Base-by-base conservation (phyloP, 345 rosid genomes). In the Eucalyptus guilfoylei region DNA sequence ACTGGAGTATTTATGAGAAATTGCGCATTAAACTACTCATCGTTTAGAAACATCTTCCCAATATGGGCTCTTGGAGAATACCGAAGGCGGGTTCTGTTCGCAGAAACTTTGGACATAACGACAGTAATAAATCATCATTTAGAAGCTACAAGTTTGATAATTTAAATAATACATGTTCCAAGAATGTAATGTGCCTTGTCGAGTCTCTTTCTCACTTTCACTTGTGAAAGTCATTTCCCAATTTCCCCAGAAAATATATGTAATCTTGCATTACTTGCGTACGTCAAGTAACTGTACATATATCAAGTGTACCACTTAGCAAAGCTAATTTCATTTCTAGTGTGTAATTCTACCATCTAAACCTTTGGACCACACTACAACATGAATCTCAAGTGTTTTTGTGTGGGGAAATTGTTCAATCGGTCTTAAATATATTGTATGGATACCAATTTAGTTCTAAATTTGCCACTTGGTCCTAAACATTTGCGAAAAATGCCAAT, bases 31-130 rank as follows among this genome's bases (percentile, higher is more conserved):
- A 90, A 93, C 91, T 94, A 94, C 90, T 90, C 96, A 9, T 91
- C 93, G 4, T 93, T 86, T 80, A 88, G 95, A 55, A 93, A 94
- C 88, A 92, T 93, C 87, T 94, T 94, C 89, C 94, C 95, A 14
- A 91, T 92, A 26, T 92, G 95, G 95, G 95, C 95, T 15, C 93
- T 93, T 1, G 96, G 93, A 45, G 92, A 93, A 87, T 94, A 93
- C 45, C 92, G 88, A 6, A 89, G 92, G 1, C 91, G 81, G 28
- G 89, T 93, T 88, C 48, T 91, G 49, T 85, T 76, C 69, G 80
- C 88, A 26, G 91, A 49, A 89, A 52, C 30, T 40, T 76, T 37
- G 30, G 83, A 21, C 47, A 37, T 21, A 45, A 21, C 6, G 47
- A 21, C 28, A 42, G 28, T 40, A 76, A 40, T 40, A 76, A 40